phyloP scores from a whole-genome alignment of 2,329 filamentous ascomycete species.

The Aspergillus fructus region DNA sequence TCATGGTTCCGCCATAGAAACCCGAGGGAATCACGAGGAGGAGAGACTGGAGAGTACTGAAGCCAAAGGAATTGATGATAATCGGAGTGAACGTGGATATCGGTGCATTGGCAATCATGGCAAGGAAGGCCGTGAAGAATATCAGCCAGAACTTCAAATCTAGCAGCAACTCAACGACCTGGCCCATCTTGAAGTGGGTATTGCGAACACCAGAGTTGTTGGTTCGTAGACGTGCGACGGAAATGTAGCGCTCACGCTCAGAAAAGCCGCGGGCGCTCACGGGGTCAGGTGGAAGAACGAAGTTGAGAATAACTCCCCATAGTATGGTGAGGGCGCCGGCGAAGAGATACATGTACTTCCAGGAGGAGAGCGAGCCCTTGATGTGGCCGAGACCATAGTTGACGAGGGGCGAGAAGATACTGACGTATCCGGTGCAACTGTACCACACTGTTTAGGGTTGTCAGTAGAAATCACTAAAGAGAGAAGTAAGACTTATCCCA shows the following conservation, averaged over 20 bases:
- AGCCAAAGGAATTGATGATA: conserved; percentile 48
- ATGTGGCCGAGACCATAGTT: conserved; percentile 52
- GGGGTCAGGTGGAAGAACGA: conserved; percentile 43
- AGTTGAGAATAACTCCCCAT: conserved; percentile 41
- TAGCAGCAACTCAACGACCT: conserved; percentile 31
- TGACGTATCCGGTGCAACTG: conserved; percentile 46
- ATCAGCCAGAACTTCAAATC: conserved; percentile 15
- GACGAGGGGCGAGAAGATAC: conserved; percentile 47
- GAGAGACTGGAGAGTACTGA: conserved; percentile 44
- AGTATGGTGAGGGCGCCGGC: conserved; percentile 43
- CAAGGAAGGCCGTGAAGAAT: conserved; percentile 41
- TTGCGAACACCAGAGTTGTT: conserved; percentile 37
- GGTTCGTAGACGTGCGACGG: conserved; percentile 24
- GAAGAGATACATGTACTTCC: conserved; percentile 46
- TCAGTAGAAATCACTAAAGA: neutral
- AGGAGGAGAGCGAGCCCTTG: conserved; percentile 38
- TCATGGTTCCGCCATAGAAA: conserved; percentile 36
- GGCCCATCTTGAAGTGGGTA: conserved; percentile 46
- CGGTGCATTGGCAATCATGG: conserved; percentile 47
- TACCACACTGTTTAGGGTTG: conserved; percentile 34
- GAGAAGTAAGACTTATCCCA: conserved; percentile 9
- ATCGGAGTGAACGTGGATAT: conserved; percentile 49
- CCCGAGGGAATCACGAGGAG: conserved; percentile 46
- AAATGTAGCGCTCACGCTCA: conserved; percentile 29
- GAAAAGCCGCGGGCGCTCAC: conserved; percentile 44